Percentiles rank a stretch among this genome's conserved stretches.
Evolutionary conservation across 768 basidiomycete genomes (phyloP).

Genomic region (Infundibulicybe gibba): DNA sequence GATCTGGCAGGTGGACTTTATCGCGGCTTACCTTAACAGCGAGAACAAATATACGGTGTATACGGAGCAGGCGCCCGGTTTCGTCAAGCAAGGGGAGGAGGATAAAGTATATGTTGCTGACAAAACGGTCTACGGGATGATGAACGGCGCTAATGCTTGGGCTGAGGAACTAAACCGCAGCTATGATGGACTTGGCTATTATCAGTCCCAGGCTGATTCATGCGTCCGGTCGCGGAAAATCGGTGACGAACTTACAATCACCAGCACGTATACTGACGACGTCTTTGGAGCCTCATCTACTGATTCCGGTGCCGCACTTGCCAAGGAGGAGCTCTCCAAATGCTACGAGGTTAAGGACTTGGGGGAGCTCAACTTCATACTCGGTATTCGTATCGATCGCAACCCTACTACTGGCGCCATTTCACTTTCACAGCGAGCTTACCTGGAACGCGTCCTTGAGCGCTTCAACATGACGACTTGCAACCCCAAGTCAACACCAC

Average conservation of each 20-base stretch:
- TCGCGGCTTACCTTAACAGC: too few relatives aligned
- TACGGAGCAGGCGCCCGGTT: slow-evolving; percentile 9
- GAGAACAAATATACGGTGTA: slow-evolving; percentile 4
- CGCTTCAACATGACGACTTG: slow-evolving; percentile 15
- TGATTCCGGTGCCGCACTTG: slow-evolving; percentile 1
- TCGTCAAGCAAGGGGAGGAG: slow-evolving; percentile 6
- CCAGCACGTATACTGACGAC: slow-evolving; percentile 12
- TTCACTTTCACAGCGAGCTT: slow-evolving; percentile 11
- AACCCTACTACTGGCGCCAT: slow-evolving; percentile 13
- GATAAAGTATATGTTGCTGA: slow-evolving; percentile 14
- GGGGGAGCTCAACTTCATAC: slow-evolving; percentile 5
- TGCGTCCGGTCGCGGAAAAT: slow-evolving; percentile 5
- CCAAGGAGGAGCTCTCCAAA: slow-evolving; percentile 9
- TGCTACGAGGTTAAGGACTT: slow-evolving; percentile 10
- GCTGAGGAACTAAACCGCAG: slow-evolving; percentile 1
- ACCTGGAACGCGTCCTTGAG: slow-evolving; percentile 11
- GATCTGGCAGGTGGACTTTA: slow-evolving; percentile 22
- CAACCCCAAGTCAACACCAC: slow-evolving; percentile 22
- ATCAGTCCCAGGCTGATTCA: slow-evolving; percentile 12
- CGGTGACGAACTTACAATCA: slow-evolving; percentile 8
- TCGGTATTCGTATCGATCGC: slow-evolving; percentile 10
- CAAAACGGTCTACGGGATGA: slow-evolving; percentile 13
- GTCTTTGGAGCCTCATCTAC: slow-evolving; percentile 9
- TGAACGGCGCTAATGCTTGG: slow-evolving; percentile 9
- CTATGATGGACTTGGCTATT: slow-evolving; percentile 9